These are phyloP conservation scores for Microascus cirrosus DNA, from an alignment of 2,329 filamentous ascomycete species.

Conservation along the genomic window DNA sequence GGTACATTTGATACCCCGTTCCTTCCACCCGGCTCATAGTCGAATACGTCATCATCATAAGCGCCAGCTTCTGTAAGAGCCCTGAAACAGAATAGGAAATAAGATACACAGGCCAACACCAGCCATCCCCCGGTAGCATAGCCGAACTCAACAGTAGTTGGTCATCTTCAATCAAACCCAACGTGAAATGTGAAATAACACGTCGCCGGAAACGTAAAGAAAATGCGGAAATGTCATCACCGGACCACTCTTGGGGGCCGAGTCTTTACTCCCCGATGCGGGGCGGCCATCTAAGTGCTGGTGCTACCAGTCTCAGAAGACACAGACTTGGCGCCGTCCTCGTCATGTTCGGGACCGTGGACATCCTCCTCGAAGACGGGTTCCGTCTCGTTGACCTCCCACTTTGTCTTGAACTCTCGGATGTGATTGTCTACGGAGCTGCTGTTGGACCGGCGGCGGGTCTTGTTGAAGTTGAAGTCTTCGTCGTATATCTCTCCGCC, in stretches of 20 bases:
- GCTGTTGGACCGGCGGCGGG: slow-evolving; percentile 87
- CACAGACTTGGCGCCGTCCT: slow-evolving; percentile 41
- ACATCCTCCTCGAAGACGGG: slow-evolving; percentile 84
- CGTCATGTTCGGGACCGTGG: slow-evolving; percentile 55
- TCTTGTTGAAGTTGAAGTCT: slow-evolving; percentile 71
- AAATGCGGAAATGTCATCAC: background rate
- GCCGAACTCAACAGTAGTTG: background rate
- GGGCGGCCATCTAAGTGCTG: slow-evolving; percentile 4
- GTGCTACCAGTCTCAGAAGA: slow-evolving; percentile 50
- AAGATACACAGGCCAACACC: background rate
- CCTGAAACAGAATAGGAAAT: background rate
- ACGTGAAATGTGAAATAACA: background rate
- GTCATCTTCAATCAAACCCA: background rate
- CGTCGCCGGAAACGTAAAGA: background rate
- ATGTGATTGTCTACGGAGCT: slow-evolving; percentile 60
- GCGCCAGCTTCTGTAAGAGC: background rate
- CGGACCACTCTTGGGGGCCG: background rate
- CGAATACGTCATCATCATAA: background rate
- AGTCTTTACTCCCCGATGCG: background rate
- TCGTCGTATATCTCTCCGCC: slow-evolving; percentile 80
- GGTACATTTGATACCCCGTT: background rate
- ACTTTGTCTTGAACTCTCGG: slow-evolving; percentile 89
- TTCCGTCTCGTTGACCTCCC: slow-evolving; percentile 80
- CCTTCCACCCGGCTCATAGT: background rate
- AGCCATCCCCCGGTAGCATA: background rate